Base-by-base conservation (phyloP, 2,329 filamentous ascomycete genomes). In the Cladosporium sp. region DNA sequence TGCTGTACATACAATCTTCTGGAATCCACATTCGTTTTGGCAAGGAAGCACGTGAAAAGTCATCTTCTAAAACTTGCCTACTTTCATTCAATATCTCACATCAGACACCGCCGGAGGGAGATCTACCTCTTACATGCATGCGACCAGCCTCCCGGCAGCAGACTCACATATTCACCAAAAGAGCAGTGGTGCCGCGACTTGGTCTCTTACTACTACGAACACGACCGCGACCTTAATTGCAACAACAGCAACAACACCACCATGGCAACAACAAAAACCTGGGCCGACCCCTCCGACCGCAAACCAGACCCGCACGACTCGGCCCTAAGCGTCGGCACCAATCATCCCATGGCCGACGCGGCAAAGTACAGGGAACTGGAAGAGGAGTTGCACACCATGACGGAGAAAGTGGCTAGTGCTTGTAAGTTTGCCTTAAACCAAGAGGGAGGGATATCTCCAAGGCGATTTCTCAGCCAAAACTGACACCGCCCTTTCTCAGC, bases 351-450 rank as follows among this genome's bases (percentile, higher is more conserved):
- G 15, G 53, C 54, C 35, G 55, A 57, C 18, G 53, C 40, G 33
- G 36, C 45, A 8, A 48, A 48, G 20, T 47, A 88, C 60, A 71
- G 76, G 55, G 84, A 89, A 60, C 75, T 92, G 38, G 81, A 90
- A 67, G 76, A 78, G 30, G 85, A 90, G 62, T 81, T 91, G 48
- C 77, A 78, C 50, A 69, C 82, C 48, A 76, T 91, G 52, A 88
- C 83, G 66, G 76, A 86, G 58, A 88, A 87, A 68, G 84, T 84
- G 50, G 78, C 82, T 3, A 79, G 82, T 50, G 74, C 77, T 57
- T 76, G 78, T 79, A 68, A 48, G 75, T 35, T 7, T 35, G 7
- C 8, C 66, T 38, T 27, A 27, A 60, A 75, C 92, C 39, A 80
- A 90, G 67, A 76, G 78, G 30, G 85, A n/a, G n/a, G n/a, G n/a